These are phyloP conservation scores for Pyrus hybrid DNA, from an alignment of 331 rosid genomes.

Conservation along the genomic window DNA sequence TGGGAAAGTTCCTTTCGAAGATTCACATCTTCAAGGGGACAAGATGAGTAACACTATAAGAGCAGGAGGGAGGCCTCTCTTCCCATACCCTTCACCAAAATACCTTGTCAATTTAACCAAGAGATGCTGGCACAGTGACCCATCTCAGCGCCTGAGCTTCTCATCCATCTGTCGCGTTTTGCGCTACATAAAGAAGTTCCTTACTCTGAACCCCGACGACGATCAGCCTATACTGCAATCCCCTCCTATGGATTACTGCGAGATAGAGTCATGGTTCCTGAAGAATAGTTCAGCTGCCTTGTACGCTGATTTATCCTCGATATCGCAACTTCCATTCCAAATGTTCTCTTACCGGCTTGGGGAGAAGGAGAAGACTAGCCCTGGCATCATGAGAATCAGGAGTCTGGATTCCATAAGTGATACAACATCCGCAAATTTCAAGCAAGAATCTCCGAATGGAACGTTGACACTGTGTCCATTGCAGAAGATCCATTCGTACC, in stretches of 20 bases:
- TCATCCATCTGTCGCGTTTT: conserved; percentile 81
- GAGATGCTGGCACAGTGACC: conserved; percentile 85
- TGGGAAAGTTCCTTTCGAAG: conserved; percentile 86
- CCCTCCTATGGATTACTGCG: conserved; percentile 66
- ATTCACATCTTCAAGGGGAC: conserved; percentile 68
- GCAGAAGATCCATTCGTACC: conserved; percentile 34
- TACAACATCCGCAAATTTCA: conserved; percentile 1
- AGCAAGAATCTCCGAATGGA: conserved; percentile 19
- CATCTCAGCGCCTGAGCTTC: conserved; percentile 63
- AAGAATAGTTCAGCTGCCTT: conserved; percentile 27
- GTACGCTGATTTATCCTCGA: conserved; percentile 9
- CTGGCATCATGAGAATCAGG: conserved; percentile 16
- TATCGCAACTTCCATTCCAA: conserved; percentile 69
- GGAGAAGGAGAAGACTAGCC: conserved; percentile 54
- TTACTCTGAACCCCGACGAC: conserved; percentile 50
- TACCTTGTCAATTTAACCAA: conserved; percentile 69
- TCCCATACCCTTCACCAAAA: conserved; percentile 70
- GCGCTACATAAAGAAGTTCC: conserved; percentile 69
- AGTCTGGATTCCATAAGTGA: conserved; percentile 27
- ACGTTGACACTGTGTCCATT: conserved; percentile 13
- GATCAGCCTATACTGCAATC: conserved; percentile 39
- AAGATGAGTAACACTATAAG: conserved; percentile 51
- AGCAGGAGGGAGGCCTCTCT: conserved; percentile 92
- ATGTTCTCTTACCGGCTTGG: conserved; percentile 66
- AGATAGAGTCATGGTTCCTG: conserved; percentile 49